Conservation (phyloP, 2,329 filamentous ascomycete genomes). For the Fusarium fracticaudum region DNA sequence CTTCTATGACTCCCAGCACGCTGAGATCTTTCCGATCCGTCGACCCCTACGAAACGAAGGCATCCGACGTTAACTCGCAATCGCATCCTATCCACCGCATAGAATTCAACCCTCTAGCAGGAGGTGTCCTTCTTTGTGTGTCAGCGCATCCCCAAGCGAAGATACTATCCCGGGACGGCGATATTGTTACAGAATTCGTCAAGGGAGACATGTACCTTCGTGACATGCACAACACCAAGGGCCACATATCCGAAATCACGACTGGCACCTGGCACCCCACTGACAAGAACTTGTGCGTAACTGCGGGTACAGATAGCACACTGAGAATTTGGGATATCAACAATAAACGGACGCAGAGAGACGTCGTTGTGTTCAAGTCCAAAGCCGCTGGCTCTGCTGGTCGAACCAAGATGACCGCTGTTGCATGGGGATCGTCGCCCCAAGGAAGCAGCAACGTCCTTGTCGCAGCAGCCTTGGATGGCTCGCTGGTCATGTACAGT, state of each 20-base stretch:
- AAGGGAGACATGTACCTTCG: constrained; percentile 99
- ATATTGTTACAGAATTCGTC: constrained; percentile 84
- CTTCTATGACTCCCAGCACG: constrained; percentile 94
- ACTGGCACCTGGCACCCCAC: constrained; percentile 91
- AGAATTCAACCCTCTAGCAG: constrained; percentile 84
- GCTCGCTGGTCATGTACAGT: constrained; percentile 89
- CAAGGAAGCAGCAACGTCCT: constrained; percentile 84
- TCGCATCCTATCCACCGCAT: constrained; percentile 89
- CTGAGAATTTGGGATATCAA: constrained; percentile 97
- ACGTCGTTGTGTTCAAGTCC: constrained; percentile 96
- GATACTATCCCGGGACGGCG: constrained; percentile 88
- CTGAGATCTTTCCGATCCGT: constrained; percentile 92
- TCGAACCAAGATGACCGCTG: constrained; percentile 91
- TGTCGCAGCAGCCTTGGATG: constrained; percentile 85
- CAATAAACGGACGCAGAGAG: constrained; percentile 86
- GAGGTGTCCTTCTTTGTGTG: constrained; percentile 83
- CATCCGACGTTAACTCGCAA: constrained; percentile 74
- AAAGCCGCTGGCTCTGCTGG: constrained; percentile 88
- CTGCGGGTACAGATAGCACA: constrained; percentile 94
- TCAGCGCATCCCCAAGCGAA: constrained; percentile 91
- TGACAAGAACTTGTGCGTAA: constrained; percentile 85
- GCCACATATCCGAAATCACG: constrained; percentile 91
- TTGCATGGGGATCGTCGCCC: constrained; percentile 81
- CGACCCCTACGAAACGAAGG: constrained; percentile 83
- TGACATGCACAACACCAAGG: constrained; percentile 98